Base-by-base conservation (phyloP, 202 grass and related monocot genomes). In the Cymbopogon flexuosus region DNA sequence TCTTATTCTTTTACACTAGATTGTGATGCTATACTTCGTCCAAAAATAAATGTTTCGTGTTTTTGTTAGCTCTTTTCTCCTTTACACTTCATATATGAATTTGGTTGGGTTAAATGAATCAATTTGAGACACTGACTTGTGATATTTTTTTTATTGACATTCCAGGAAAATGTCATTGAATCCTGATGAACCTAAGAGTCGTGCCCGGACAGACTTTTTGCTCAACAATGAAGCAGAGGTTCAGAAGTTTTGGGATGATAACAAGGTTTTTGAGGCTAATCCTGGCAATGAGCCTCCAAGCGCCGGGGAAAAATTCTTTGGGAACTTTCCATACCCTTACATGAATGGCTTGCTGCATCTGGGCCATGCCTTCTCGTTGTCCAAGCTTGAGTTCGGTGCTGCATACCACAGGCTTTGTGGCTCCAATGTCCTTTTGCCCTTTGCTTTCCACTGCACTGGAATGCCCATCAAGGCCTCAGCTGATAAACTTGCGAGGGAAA, bases 381-480 rank as follows among this genome's bases (percentile, higher is more conserved):
- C 93, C 61, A 91, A 97, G 68, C 93, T 97, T 33, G 93, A 97
- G 83, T 97, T 97, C 19, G 91, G 72, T 70, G 86, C 91, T 71
- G 88, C 90, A 27, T 97, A 93, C 75, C 89, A 90, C 72, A 76
- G 86, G 22, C 75, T 93, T n/a, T 36, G 79, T 40, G 91, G 93
- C 15, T 74, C 84, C 52, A 97, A 97, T 73, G 89, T 97, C 15
- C 84, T 93, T 30, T 61, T 97, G 68, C 93, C 91, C 21, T 97
- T 97, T 85, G 91, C 76, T 83, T 97, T 97, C 75, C 93, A 97
- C 41, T 91, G 91, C 83, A 97, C 94, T 51, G 89, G 94, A 68
- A 97, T 97, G 94, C 91, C 91, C 56, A 97, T 97, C 72, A 97
- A 97, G 74, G 91, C 91, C 40, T 93, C 94, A 1, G 91, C 91